These are phyloP conservation scores for Leucocoprinus birnbaumii DNA, from an alignment of 768 basidiomycete genomes.

Conservation along the genomic window DNA sequence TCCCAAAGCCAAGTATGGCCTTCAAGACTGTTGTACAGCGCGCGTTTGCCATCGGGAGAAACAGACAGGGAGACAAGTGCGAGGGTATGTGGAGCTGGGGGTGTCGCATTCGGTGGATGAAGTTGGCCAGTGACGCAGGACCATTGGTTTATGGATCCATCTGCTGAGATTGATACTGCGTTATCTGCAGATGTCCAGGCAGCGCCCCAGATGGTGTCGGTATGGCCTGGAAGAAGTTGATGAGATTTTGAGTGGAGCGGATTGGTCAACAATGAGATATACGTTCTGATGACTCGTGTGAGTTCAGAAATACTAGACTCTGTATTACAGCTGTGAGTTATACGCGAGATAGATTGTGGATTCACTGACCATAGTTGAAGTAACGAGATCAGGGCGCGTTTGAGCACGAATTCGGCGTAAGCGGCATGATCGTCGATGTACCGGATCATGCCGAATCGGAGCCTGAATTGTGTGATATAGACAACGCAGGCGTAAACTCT, in stretches of 20 bases:
- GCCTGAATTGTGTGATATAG: constrained; percentile 33
- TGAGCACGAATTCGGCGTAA: constrained; percentile 17
- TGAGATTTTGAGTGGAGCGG: constrained; percentile 24
- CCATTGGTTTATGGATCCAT: constrained; percentile 77
- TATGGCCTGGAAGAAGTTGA: constrained; percentile 56
- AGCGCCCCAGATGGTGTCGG: constrained; percentile 77
- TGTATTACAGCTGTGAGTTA: constrained; percentile 18
- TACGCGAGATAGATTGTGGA: neutral
- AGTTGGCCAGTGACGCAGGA: constrained; percentile 64
- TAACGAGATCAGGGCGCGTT: constrained; percentile 19
- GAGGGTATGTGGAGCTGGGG: constrained; percentile 75
- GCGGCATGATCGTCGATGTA: constrained; percentile 9
- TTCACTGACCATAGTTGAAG: constrained; percentile 29
- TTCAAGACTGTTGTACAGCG: constrained; percentile 80
- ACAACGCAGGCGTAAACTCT: constrained; percentile 33
- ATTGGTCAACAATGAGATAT: constrained; percentile 30
- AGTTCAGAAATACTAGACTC: constrained; percentile 75
- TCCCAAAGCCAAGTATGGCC: constrained; percentile 81
- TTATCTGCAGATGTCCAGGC: constrained; percentile 67
- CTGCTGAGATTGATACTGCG: constrained; percentile 71
- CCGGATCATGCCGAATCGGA: constrained; percentile 53
- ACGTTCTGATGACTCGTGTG: constrained; percentile 79
- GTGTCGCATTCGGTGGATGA: constrained; percentile 40
- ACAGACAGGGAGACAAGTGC: constrained; percentile 82
- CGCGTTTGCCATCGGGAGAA: constrained; percentile 59